Conservation (phyloP, 2,329 filamentous ascomycete species). For the Xylaria sp. region DNA sequence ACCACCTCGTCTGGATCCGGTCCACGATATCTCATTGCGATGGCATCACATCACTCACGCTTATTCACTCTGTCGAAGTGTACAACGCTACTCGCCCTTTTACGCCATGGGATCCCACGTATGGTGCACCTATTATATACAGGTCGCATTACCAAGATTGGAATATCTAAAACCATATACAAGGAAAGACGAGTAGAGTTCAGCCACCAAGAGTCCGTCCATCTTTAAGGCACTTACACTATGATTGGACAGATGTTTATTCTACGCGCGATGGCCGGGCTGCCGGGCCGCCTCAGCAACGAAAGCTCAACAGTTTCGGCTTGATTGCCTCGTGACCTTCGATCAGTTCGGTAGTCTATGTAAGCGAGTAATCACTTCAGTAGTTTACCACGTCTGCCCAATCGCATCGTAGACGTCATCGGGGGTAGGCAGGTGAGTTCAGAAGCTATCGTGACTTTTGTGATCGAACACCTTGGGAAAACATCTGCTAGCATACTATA, state of each 20-base stretch:
- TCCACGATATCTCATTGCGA: slow-evolving; percentile 2
- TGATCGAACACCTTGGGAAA: slow-evolving; percentile 1
- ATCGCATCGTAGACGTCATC: slow-evolving; percentile 28
- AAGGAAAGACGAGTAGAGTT: slow-evolving; percentile 12
- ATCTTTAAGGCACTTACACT: not conserved
- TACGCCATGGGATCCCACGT: not conserved
- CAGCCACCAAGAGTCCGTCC: slow-evolving; percentile 1
- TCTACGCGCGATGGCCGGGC: not conserved
- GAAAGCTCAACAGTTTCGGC: slow-evolving; percentile 17
- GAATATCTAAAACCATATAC: not conserved
- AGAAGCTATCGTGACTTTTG: not conserved
- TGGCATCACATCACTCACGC: slow-evolving; percentile 14
- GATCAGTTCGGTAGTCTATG: slow-evolving; percentile 19
- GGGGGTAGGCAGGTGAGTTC: slow-evolving; percentile 35
- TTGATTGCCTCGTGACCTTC: slow-evolving; percentile 17
- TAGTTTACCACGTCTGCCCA: slow-evolving; percentile 10
- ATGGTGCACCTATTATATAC: not conserved
- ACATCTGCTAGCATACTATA: not conserved
- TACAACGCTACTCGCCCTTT: slow-evolving; percentile 1
- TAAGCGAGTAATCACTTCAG: not conserved
- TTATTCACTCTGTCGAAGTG: not conserved
- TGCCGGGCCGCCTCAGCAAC: slow-evolving; percentile 19
- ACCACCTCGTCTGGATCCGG: slow-evolving; percentile 22
- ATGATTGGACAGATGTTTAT: slow-evolving; percentile 20
- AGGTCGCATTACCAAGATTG: not conserved